These are phyloP conservation scores for Mallotus japonicus DNA, from an alignment of 441 rosid genomes.

Conservation along the genomic window DNA sequence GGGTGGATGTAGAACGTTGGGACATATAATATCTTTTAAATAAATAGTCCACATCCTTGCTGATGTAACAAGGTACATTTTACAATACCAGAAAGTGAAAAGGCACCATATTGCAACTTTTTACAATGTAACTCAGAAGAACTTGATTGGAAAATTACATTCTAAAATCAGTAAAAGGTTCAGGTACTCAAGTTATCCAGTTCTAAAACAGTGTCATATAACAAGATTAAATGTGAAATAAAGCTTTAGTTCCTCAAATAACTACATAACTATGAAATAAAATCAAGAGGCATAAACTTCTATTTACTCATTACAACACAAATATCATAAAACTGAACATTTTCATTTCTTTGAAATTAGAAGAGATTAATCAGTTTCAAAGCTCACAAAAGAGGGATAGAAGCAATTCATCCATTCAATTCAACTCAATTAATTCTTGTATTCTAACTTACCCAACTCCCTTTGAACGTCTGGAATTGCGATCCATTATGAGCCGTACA, in stretches of 20 bases:
- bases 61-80: background rate
- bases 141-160: background rate
- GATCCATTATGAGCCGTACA: conserved; percentile 96
- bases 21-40: too few species aligned
- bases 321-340: background rate
- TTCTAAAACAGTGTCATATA: background rate
- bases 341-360: background rate
- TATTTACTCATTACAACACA: background rate
- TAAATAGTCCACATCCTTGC: too few species aligned
- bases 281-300: background rate
- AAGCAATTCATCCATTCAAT: background rate
- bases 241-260: background rate
- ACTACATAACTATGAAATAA: background rate
- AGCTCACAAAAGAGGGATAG: background rate
- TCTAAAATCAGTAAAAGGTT: background rate
- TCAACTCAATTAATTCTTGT: background rate
- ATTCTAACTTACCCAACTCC: conserved; percentile 76
- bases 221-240: background rate
- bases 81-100: background rate
- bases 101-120: background rate
- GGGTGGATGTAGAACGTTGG: too few species aligned
- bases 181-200: background rate
- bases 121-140: background rate
- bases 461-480: conserved; percentile 93
- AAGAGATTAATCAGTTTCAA: background rate